These are phyloP conservation scores for Orbilia javanica DNA, from an alignment of 2,329 filamentous ascomycete species.

Conservation along the genomic window DNA sequence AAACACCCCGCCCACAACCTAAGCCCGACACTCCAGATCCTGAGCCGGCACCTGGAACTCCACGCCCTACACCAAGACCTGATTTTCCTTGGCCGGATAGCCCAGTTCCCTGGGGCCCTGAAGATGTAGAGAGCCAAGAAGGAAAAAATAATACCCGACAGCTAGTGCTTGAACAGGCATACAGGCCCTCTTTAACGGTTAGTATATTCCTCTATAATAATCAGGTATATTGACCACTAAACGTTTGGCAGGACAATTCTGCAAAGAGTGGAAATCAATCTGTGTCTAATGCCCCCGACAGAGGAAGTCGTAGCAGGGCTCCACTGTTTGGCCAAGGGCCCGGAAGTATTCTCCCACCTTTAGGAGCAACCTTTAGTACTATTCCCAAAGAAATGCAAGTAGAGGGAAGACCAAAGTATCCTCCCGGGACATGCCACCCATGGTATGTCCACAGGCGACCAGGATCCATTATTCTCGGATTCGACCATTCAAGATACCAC, in stretches of 20 bases:
- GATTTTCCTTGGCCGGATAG: background rate
- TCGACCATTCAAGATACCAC: background rate
- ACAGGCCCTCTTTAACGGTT: background rate
- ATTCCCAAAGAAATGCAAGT: slow-evolving; percentile 7
- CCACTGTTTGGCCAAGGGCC: background rate
- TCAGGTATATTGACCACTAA: too few species aligned
- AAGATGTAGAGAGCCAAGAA: background rate
- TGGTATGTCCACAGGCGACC: background rate
- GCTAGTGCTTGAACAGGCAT: background rate
- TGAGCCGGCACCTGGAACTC: background rate
- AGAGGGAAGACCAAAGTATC: slow-evolving; percentile 7
- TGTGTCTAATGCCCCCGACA: background rate
- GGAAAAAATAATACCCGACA: background rate
- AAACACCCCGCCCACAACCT: background rate
- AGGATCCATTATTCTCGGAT: background rate
- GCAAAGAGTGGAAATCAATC: background rate
- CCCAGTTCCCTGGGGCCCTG: background rate
- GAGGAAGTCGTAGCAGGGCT: background rate
- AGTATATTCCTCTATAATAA: background rate
- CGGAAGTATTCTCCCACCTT: slow-evolving; percentile 1
- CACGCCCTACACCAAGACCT: background rate
- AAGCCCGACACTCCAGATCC: background rate
- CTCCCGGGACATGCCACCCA: slow-evolving; percentile 22
- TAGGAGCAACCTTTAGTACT: slow-evolving; percentile 21
- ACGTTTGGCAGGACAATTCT: background rate